Conservation (phyloP, 768 basidiomycete species). For the Auricularia heimuer region DNA sequence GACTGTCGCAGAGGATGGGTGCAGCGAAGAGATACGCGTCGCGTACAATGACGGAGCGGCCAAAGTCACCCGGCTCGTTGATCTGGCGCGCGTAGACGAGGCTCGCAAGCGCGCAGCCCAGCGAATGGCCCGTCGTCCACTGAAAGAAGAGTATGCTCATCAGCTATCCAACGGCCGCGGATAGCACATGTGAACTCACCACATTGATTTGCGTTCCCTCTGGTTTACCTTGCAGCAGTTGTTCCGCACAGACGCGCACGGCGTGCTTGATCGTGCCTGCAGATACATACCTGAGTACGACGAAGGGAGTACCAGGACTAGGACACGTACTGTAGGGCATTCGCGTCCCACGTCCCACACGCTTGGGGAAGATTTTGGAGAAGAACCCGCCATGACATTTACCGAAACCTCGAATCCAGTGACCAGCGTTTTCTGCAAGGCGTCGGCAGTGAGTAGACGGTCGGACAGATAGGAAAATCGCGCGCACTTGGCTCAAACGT, state of each 20-base stretch:
- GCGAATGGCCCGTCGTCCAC: slow-evolving; percentile 14
- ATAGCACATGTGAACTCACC: background rate
- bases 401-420: slow-evolving; percentile 13
- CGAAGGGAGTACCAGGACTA: background rate
- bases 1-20: slow-evolving; percentile 14
- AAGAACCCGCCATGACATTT: slow-evolving; percentile 12
- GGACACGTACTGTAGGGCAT: slow-evolving; percentile 11
- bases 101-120: slow-evolving; percentile 12
- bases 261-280: slow-evolving; percentile 10
- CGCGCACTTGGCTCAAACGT: slow-evolving; percentile 6
- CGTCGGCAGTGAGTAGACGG: slow-evolving; percentile 5
- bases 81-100: slow-evolving; percentile 13
- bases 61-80: slow-evolving; percentile 12
- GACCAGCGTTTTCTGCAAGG: slow-evolving; percentile 7
- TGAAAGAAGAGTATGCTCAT: background rate
- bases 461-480: background rate
- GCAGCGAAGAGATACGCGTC: slow-evolving; percentile 14
- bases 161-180: too few species aligned
- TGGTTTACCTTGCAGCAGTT: slow-evolving; percentile 8
- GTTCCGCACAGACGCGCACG: slow-evolving; percentile 8
- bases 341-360: slow-evolving; percentile 8
- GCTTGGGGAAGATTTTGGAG: slow-evolving; percentile 10
- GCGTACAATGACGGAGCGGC: slow-evolving; percentile 5
- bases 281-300: background rate
- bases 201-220: slow-evolving; percentile 11